Base-by-base conservation (phyloP, 495 filamentous ascomycete genomes). In the Saxophila tyrrhenica region DNA sequence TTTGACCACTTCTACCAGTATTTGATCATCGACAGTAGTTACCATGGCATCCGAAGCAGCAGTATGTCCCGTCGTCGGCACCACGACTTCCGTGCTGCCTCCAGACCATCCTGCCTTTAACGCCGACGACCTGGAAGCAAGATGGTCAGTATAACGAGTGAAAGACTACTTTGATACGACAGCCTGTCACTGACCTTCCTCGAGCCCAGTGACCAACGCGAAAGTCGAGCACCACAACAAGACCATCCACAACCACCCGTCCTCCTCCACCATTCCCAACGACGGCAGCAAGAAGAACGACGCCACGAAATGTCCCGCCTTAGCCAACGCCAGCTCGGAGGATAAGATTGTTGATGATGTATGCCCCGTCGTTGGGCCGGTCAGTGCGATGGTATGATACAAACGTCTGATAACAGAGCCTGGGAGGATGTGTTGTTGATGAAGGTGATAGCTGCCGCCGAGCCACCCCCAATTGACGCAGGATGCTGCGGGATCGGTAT, bases 141-240 rank as follows among this genome's bases (percentile, higher is more conserved):
- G 59, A 13, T 62, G 59, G n/a, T n/a, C n/a, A n/a, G n/a, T n/a
- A n/a, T n/a, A n/a, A n/a, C n/a, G n/a, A n/a, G n/a, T n/a, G n/a
- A n/a, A n/a, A n/a, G n/a, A n/a, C n/a, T n/a, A n/a, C n/a, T n/a
- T n/a, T n/a, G n/a, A n/a, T n/a, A n/a, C n/a, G n/a, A n/a, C n/a
- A n/a, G n/a, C n/a, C n/a, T n/a, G n/a, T n/a, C n/a, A n/a, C n/a
- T n/a, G n/a, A n/a, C n/a, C n/a, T n/a, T n/a, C n/a, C n/a, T n/a
- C n/a, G n/a, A n/a, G n/a, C 59, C 59, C 59, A 1, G 39, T 60
- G 10, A 60, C 57, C 39, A 61, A 61, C 50, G 59, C 59, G 22
- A 62, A 62, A 32, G 49, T 51, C 38, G n/a, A 54, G 45, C 58
- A 60, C 32, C 48, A 53, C 43, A 23, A 44, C 48, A 15, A 48